phyloP scores from a whole-genome alignment of 116 monocot genomes.

The Posidonia oceanica region DNA sequence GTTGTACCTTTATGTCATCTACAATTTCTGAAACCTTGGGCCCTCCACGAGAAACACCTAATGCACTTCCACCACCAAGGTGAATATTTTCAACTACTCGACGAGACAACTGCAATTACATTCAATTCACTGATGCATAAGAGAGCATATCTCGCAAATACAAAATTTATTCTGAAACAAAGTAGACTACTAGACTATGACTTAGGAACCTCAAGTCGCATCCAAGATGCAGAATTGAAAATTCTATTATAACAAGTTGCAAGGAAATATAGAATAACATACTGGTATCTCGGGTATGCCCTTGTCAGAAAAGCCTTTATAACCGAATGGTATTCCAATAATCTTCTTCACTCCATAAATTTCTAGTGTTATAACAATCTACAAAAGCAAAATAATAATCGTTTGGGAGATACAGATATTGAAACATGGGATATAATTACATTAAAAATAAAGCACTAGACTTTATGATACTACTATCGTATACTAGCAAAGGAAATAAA shows the following conservation, averaged over 20 bases:
- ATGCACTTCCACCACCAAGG: conserved; percentile 61
- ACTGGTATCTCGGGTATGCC: conserved; percentile 45
- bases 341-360: conserved; percentile 87
- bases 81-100: conserved; percentile 59
- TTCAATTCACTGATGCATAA: background rate
- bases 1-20: conserved; percentile 52
- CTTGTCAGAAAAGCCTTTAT: conserved; percentile 65
- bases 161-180: background rate
- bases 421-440: background rate
- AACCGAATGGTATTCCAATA: conserved; percentile 76
- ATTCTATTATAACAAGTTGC: background rate
- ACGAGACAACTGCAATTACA: conserved; percentile 40
- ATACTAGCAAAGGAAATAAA: no score
- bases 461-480: no score
- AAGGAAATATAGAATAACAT: conserved; percentile 10
- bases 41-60: conserved; percentile 72
- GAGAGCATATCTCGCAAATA: no score
- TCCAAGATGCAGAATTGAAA: background rate
- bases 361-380: conserved; percentile 90
- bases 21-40: conserved; percentile 49
- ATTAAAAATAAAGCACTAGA: no score
- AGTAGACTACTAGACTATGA: no score
- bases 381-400: conserved; percentile 28
- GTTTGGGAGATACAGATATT: background rate
- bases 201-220: no score